Base-by-base conservation (phyloP, 768 basidiomycete genomes). In the Tephrocybe sp. region DNA sequence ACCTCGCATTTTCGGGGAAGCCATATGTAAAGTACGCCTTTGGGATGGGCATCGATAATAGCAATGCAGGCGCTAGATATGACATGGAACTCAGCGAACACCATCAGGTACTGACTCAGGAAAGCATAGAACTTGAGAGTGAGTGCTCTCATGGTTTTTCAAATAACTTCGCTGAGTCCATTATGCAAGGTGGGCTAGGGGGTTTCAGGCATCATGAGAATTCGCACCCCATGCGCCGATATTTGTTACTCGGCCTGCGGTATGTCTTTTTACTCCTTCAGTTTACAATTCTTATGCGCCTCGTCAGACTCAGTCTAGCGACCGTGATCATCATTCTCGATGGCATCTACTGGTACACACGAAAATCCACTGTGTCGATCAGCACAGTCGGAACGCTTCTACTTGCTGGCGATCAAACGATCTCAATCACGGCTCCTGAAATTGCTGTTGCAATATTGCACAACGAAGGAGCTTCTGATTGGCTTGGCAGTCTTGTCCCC, bases 311-410 rank as follows among this genome's bases (percentile, higher is more conserved):
- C 3, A 39, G 46, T 4, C 23, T 65, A 20, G 23, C 39, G 17
- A 10, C 50, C 14, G 4, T 58, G n/a, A 39, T 40, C 5, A 39
- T 39, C 7, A 3, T 60, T 17, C 53, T 69, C 3, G 49, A 59
- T 7, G 36, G 63, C 39, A 51, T 62, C 39, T 72, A 72, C 47
- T 72, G 70, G 70, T 70, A 59, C 45, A 65, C 67, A 1, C 62
- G 66, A 19, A 61, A 55, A 32, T 66, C 70, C 1, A 72, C 66
- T 0, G 62, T 62, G 11, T 64, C 65, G 3, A 65, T 74, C 46
- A 68, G 67, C 16, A 57, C 62, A 9, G 14, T 54, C 0, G 66
- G 67, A 14, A 62, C 55, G 2, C 22, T 53, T 13, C 52, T 69
- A 5, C 17, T 63, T 0, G 64, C 62, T 12, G 23, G 51, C 5